phyloP scores from a whole-genome alignment of 2,329 filamentous ascomycete species.

The Penicillium sp. region DNA sequence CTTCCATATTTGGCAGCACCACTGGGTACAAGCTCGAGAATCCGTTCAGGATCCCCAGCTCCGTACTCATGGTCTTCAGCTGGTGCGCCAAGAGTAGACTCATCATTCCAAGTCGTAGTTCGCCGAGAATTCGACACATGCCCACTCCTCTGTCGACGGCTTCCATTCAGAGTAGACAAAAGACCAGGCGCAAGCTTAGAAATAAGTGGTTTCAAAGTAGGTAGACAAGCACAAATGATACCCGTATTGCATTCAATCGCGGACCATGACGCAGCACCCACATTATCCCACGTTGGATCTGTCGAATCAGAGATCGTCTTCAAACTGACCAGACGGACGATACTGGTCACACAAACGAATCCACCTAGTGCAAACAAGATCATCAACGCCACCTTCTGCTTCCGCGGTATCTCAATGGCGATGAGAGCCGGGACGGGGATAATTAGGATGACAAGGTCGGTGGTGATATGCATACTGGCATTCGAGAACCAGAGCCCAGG shows the following conservation, averaged over 20 bases:
- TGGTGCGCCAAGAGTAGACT: conserved; percentile 28
- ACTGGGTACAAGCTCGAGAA: conserved; percentile 21
- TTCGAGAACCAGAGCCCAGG: conserved; percentile 47
- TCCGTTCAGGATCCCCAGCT: conserved; percentile 22
- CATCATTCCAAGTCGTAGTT: conserved; percentile 29
- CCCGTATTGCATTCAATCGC: conserved; percentile 42
- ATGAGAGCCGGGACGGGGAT: conserved; percentile 47
- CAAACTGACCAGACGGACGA: conserved; percentile 33
- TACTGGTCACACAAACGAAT: conserved; percentile 39
- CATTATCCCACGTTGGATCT: conserved; percentile 38
- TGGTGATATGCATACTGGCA: conserved; percentile 45
- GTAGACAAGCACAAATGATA: conserved; percentile 44
- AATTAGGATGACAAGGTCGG: conserved; percentile 46
- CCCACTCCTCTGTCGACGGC: conserved; percentile 12
- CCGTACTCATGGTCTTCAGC: conserved; percentile 31
- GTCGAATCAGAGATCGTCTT: conserved; percentile 33
- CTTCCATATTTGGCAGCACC: conserved; percentile 11
- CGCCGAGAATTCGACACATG: conserved; percentile 15
- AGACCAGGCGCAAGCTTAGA: conserved; percentile 30
- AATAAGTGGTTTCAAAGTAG: conserved; percentile 39
- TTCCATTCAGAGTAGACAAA: conserved; percentile 27
- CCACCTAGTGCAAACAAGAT: conserved; percentile 44
- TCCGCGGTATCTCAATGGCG: conserved; percentile 41
- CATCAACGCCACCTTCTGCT: conserved; percentile 44
- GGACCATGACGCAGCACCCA: conserved; percentile 38